These are phyloP conservation scores for Berberis vulgaris DNA, from an alignment of 164 flowering plant species.

Conservation along the genomic window DNA sequence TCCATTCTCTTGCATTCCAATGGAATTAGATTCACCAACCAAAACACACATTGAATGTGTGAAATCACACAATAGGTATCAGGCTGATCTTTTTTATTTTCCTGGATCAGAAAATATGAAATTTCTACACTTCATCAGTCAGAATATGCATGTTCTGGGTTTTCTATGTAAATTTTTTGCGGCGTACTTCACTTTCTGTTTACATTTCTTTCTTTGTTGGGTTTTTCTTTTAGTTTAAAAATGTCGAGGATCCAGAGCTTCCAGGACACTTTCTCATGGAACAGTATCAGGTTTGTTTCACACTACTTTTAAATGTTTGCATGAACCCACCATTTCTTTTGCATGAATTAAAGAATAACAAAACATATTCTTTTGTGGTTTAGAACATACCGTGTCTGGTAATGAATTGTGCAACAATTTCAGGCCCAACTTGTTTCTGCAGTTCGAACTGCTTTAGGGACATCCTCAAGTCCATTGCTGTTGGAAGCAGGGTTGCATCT, in stretches of 20 bases:
- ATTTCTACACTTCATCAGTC: no score
- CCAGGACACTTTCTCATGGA: constrained; percentile 91
- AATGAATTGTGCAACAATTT: constrained; percentile 12
- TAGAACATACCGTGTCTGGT: neutral
- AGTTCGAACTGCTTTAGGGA: constrained; percentile 72
- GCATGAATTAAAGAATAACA: no score
- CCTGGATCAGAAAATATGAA: no score
- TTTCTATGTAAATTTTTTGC: neutral
- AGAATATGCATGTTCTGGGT: neutral
- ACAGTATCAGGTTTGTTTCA: constrained; percentile 75
- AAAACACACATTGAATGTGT: no score
- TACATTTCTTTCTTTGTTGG: neutral
- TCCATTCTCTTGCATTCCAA: no score
- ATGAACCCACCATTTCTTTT: no score
- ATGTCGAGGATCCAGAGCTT: constrained; percentile 73
- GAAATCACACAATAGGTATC: no score
- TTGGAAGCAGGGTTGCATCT: constrained; percentile 88
- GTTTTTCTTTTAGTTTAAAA: constrained; percentile 51
- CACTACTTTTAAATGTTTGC: neutral
- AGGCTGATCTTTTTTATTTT: no score
- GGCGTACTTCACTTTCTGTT: neutral
- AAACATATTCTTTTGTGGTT: neutral
- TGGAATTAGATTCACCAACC: no score
- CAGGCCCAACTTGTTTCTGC: constrained; percentile 97
- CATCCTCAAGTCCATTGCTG: constrained; percentile 75